These are phyloP conservation scores for Yarrowia galli DNA, from an alignment of 1,139 yeast species.

Conservation along the genomic window DNA sequence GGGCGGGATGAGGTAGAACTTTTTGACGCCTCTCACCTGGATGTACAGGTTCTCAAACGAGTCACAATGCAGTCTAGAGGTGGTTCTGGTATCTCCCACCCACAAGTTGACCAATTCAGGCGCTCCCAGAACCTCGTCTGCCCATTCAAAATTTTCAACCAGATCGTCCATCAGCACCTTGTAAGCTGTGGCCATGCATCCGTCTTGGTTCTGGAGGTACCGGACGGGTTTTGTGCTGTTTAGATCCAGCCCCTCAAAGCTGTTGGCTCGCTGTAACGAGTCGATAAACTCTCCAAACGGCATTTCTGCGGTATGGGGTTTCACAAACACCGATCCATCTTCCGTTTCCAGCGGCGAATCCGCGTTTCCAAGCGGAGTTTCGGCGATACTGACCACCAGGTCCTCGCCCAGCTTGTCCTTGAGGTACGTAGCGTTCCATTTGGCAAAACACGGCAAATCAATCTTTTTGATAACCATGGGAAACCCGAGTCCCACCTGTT, in stretches of 20 bases:
- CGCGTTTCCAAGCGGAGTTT: slow-evolving; percentile 53
- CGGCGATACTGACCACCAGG: slow-evolving; percentile 48
- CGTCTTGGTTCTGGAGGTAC: slow-evolving; percentile 54
- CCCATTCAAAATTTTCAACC: slow-evolving; percentile 45
- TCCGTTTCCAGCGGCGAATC: slow-evolving; percentile 49
- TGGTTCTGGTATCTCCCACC: slow-evolving; percentile 51
- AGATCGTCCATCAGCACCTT: slow-evolving; percentile 43
- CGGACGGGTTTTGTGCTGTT: slow-evolving; percentile 41
- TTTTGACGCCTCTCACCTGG: slow-evolving; percentile 51
- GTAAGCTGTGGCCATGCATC: slow-evolving; percentile 48
- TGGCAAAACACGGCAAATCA: slow-evolving; percentile 40
- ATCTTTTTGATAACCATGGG: slow-evolving; percentile 43
- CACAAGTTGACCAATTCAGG: slow-evolving; percentile 53
- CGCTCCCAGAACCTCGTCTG: slow-evolving; percentile 45
- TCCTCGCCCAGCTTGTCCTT: slow-evolving; percentile 41
- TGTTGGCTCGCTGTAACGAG: slow-evolving; percentile 36
- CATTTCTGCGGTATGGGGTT: slow-evolving; percentile 48
- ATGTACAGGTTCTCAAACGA: slow-evolving; percentile 53
- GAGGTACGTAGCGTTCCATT: slow-evolving; percentile 42
- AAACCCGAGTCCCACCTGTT: slow-evolving; percentile 43
- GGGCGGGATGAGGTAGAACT: slow-evolving; percentile 52
- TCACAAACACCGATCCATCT: slow-evolving; percentile 47
- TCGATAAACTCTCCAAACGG: slow-evolving; percentile 46
- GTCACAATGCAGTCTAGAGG: slow-evolving; percentile 52
- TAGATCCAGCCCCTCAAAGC: slow-evolving; percentile 10